Base-by-base conservation (phyloP, 306 rosid species). In the Cicer arietinum region DNA sequence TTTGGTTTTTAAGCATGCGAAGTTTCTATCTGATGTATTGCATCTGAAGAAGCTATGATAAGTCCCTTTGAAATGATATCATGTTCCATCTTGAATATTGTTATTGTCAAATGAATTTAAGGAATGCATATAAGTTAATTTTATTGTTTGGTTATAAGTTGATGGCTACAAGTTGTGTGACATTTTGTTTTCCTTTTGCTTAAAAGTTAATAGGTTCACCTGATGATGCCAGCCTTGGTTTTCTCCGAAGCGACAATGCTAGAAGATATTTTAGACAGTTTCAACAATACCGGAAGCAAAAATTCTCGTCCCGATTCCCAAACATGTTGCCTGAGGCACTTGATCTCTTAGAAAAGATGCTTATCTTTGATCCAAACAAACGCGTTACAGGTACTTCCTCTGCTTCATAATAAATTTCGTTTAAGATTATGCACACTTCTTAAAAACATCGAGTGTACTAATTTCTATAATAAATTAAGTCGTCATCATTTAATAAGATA, bases 211-310 rank as follows among this genome's bases (percentile, higher is more conserved):
- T 94, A 84, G 99, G 99, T 72, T 92, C 99, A 78, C 99, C 99
- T 20, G 97, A 92, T 46, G 97, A 94, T 73, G 88, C 96, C 1
- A 92, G 95, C 86, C 96, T 94, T 37, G 97, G 97, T 63, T 94
- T 94, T 83, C 99, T 94, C 74, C 96, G 99, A 83, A 94, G 99
- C 48, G 95, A 94, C 59, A 94, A 94, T 79, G 92, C 99, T 53
- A 89, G 99, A 76, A 89, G 99, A 87, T 92, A 94, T 45, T 85
- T 90, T 67, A 92, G 91, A 79, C 99, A 94, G 87, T 90, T 94
- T 82, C 96, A 97, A 44, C 97, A 90, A 53, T 89, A 79, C 89
- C 86, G 90, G 80, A 94, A 87, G 91, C 99, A 94, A 89, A 90
- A 90, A 61, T 89, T 94, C 58, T 82, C 97, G 0, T 78, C 93